Evolutionary conservation across 768 basidiomycete species (phyloP), one percentile per base, ranked within the genome.

Genomic region (Tricholoma sp.): DNA sequence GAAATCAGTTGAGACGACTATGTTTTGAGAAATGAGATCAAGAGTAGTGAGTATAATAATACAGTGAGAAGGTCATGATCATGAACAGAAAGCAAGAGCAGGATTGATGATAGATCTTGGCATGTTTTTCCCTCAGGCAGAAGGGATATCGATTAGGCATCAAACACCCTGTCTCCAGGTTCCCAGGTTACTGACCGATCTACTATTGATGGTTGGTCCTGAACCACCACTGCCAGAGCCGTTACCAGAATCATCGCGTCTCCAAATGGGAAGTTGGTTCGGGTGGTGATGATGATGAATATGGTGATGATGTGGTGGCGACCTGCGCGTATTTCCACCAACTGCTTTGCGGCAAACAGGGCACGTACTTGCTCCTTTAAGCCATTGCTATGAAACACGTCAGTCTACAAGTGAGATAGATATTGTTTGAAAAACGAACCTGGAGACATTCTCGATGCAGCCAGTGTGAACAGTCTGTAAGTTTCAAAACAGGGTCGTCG

Each of bases 261-360:
- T 56, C 31, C 60, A 60, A 42, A 56, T 60, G 28, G 61, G 54
- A 52, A 60, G 45, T 28, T 59, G 59, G 31, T 54, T 55, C 12
- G 51, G 52, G 17, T 41, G 52, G 17, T 41, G 44, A 17, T 59
- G 54, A 12, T 44, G 32, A 8, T 50, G n/a, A 11, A 20, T 55
- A 6, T 44, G 32, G 13, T 50, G n/a, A 10, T 18, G 48, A 49
- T 53, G 39, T 15, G 32, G 53, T 8, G 45, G 24, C 6, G 52
- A 31, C 18, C 29, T 44, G 31, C 39, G 39, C n/a, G 57, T 13
- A 31, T 47, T 32, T 11, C 50, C 48, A 34, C 45, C 49, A 36
- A 90, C 85, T 28, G 78, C 71, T 61, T 83, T 81, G 41, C 90
- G 85, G 68, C 90, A 93, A 1, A 92, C 87, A 12, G 90, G 91